phyloP scores from a whole-genome alignment of 305 asterid genomes.

The Rubia tinctorum region DNA sequence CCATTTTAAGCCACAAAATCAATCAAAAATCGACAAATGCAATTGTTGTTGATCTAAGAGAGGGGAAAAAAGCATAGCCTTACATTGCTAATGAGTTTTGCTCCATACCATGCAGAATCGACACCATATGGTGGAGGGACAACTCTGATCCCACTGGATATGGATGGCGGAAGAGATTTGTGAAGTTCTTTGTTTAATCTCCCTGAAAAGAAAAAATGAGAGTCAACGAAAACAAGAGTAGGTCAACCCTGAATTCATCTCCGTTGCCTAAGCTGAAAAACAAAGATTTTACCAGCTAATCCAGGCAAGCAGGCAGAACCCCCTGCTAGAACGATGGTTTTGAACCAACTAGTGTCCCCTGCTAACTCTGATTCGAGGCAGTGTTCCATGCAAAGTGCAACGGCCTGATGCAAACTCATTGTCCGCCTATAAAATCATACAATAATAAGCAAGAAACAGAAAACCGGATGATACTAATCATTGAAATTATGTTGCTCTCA shows the following conservation, averaged over 20 bases:
- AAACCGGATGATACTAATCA: not conserved
- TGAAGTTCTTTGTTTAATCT: conserved; percentile 82
- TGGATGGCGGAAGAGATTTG: conserved; percentile 43
- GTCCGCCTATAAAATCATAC: conserved; percentile 58
- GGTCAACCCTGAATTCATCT: not conserved
- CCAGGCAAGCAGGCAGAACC: conserved; percentile 98
- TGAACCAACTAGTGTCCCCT: conserved; percentile 76
- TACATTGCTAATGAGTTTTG: conserved; percentile 92
- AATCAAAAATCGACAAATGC: not conserved
- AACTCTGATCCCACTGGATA: conserved; percentile 66
- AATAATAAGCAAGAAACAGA: not conserved
- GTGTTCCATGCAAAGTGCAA: conserved; percentile 92
- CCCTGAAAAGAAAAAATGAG: conserved; percentile 41
- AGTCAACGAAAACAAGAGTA: not conserved
- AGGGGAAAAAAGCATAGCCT: conserved; percentile 20
- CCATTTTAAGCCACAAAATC: conserved; percentile 15
- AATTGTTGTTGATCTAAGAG: not conserved
- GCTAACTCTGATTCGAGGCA: conserved; percentile 82
- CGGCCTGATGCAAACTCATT: conserved; percentile 87
- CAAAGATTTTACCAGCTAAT: conserved; percentile 60
- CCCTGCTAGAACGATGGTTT: conserved; percentile 81
- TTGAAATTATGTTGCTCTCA: not conserved
- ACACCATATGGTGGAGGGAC: conserved; percentile 82
- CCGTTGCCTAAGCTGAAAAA: not conserved
- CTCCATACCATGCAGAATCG: conserved; percentile 97